Evolutionary conservation across 495 filamentous ascomycete species (phyloP).

Genomic region (Trypethelium eluteriae): DNA sequence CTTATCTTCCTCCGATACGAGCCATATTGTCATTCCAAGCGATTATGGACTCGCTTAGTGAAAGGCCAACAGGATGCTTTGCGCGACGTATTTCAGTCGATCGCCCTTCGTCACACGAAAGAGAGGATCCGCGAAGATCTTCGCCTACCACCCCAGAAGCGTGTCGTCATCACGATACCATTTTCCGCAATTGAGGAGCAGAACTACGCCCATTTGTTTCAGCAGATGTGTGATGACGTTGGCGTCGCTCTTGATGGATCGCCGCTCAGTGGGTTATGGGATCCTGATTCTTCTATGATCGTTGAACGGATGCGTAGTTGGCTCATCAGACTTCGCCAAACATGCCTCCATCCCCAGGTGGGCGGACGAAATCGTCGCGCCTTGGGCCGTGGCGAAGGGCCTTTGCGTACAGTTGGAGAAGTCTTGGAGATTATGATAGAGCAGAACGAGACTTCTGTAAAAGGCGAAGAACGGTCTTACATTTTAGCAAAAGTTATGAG

Average conservation of each 20-base stretch:
- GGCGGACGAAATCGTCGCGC: conserved; percentile 59
- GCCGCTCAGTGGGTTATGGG: conserved; percentile 53
- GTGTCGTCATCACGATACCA: conserved; percentile 79
- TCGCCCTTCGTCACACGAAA: conserved; percentile 83
- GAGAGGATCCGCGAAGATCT: conserved; percentile 65
- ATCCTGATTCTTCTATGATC: conserved; percentile 47
- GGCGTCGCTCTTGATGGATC: conserved; percentile 57
- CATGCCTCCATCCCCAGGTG: conserved; percentile 77
- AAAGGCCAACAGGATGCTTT: conserved; percentile 53
- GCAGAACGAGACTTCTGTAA: conserved; percentile 55
- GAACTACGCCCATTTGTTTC: conserved; percentile 65
- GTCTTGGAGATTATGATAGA: conserved; percentile 88
- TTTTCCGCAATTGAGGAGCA: conserved; percentile 86
- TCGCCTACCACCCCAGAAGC: conserved; percentile 64
- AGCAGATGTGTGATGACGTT: conserved; percentile 61
- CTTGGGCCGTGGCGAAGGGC: conserved; percentile 55
- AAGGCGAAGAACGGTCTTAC: conserved; percentile 57
- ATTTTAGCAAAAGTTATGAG: conserved; percentile 53
- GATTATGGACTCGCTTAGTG: conserved; percentile 62
- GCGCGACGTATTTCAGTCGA: conserved; percentile 52
- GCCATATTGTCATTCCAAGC: conserved; percentile 55
- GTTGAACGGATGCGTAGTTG: conserved; percentile 63
- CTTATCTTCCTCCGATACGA: conserved; percentile 72
- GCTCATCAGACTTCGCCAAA: conserved; percentile 67
- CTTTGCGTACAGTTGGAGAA: conserved; percentile 70